Conservation (phyloP, 2,329 filamentous ascomycete genomes). For the Hirsutella thompsonii region DNA sequence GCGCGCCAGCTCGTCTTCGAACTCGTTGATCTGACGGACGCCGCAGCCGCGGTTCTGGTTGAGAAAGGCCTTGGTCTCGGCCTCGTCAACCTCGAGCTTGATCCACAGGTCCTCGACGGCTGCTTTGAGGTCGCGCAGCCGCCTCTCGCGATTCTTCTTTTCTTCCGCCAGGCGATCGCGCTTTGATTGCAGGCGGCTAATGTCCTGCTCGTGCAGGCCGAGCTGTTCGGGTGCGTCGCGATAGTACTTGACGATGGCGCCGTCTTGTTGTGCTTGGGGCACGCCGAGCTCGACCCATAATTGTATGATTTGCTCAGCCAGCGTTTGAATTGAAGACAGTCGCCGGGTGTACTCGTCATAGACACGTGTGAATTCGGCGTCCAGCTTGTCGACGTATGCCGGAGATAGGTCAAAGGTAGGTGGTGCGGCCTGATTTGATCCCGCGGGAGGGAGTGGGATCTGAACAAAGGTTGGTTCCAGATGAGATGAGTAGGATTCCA, state of each 20-base stretch:
- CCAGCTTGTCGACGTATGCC: slow-evolving; percentile 73
- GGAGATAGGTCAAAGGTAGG: slow-evolving; percentile 87
- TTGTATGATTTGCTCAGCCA: slow-evolving; percentile 78
- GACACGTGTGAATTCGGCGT: slow-evolving; percentile 83
- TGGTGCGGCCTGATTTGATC: slow-evolving; percentile 61
- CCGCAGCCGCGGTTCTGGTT: slow-evolving; percentile 84
- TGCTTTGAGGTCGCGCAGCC: slow-evolving; percentile 58
- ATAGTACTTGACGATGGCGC: slow-evolving; percentile 75
- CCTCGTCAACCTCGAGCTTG: slow-evolving; percentile 70
- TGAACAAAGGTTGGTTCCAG: slow-evolving; percentile 81
- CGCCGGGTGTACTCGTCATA: slow-evolving; percentile 94
- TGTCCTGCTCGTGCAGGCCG: slow-evolving; percentile 78
- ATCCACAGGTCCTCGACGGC: slow-evolving; percentile 85
- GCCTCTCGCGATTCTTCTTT: slow-evolving; percentile 72
- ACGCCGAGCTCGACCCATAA: slow-evolving; percentile 94
- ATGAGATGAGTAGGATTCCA: slow-evolving; percentile 93
- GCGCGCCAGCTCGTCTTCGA: slow-evolving; percentile 76
- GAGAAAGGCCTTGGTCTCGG: slow-evolving; percentile 74
- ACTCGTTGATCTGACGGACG: slow-evolving; percentile 86
- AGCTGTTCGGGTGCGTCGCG: slow-evolving; percentile 87
- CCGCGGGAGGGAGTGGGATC: slow-evolving; percentile 73
- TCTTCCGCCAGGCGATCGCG: slow-evolving; percentile 78
- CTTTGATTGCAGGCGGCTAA: slow-evolving; percentile 57
- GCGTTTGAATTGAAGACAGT: slow-evolving; percentile 57
- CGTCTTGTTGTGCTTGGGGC: slow-evolving; percentile 85